These are phyloP conservation scores for Sherardia arvensis DNA, from an alignment of 257 asterid species.

Conservation along the genomic window DNA sequence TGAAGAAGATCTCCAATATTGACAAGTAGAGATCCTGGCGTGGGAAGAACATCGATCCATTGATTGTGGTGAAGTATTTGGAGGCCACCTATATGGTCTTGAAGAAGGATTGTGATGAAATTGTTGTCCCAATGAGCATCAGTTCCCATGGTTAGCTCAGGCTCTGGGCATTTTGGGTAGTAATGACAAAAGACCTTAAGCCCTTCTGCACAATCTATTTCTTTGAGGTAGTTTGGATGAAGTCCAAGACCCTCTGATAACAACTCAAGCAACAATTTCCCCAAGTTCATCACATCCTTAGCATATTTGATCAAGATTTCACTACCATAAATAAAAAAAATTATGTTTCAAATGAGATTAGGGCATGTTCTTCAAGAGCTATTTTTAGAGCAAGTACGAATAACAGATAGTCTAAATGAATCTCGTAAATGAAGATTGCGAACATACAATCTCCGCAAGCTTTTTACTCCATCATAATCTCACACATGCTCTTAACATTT, in stretches of 20 bases:
- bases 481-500: no score
- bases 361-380: no score
- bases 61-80: slow-evolving; percentile 33
- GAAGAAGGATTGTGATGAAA: slow-evolving; percentile 53
- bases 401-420: no score
- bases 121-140: slow-evolving; percentile 40
- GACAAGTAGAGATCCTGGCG: slow-evolving; percentile 42
- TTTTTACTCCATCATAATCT: no score
- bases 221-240: slow-evolving; percentile 23
- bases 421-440: no score
- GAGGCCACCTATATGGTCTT: slow-evolving; percentile 58
- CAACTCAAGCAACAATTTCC: slow-evolving; percentile 28
- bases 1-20: slow-evolving; percentile 63
- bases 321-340: not conserved
- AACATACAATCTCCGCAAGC: no score
- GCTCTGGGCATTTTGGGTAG: slow-evolving; percentile 71
- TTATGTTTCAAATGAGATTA: not conserved
- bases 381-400: no score
- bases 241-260: slow-evolving; percentile 62
- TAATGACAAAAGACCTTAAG: slow-evolving; percentile 40
- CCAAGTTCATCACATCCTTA: slow-evolving; percentile 32
- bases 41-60: slow-evolving; percentile 51
- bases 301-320: not conserved
- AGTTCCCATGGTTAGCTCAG: slow-evolving; percentile 51
- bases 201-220: slow-evolving; percentile 40